Percentiles rank a stretch among this genome's conserved stretches.
Evolutionary conservation across 2,329 filamentous ascomycete genomes (phyloP).

Genomic region (Orbilia oligospora): DNA sequence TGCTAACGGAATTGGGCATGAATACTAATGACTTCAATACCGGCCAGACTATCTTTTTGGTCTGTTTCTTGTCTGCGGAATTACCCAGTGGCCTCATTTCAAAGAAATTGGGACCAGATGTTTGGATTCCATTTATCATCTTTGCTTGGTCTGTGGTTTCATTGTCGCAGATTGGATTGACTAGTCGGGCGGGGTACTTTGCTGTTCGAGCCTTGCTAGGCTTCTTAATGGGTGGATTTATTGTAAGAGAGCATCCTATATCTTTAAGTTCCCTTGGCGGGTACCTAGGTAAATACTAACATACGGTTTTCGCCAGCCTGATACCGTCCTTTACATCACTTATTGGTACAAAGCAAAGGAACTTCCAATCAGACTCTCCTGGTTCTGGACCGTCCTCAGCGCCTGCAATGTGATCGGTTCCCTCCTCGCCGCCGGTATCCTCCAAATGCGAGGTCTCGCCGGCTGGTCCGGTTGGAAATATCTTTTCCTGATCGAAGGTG

Average conservation of each 20-base stretch:
- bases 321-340: slow-evolving; percentile 61
- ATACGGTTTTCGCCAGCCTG: slow-evolving; percentile 32
- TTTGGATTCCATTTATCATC: slow-evolving; percentile 69
- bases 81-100: slow-evolving; percentile 71
- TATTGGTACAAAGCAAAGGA: slow-evolving; percentile 63
- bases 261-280: background rate
- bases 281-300: slow-evolving; percentile 19
- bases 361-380: slow-evolving; percentile 65
- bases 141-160: slow-evolving; percentile 68
- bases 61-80: slow-evolving; percentile 70
- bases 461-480: slow-evolving; percentile 64
- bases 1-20: slow-evolving; percentile 67
- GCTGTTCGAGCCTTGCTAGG: slow-evolving; percentile 69
- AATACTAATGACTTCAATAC: slow-evolving; percentile 70
- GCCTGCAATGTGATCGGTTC: slow-evolving; percentile 65
- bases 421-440: slow-evolving; percentile 66
- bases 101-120: slow-evolving; percentile 71
- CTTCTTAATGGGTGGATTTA: slow-evolving; percentile 71
- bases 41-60: slow-evolving; percentile 68
- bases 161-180: slow-evolving; percentile 67
- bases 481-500: slow-evolving; percentile 69
- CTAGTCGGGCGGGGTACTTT: slow-evolving; percentile 67
- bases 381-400: slow-evolving; percentile 67
- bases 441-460: slow-evolving; percentile 64
- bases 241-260: slow-evolving; percentile 66